These are phyloP conservation scores for Phaeomoniella chlamydospora DNA, from an alignment of 2,329 filamentous ascomycete species.

Conservation along the genomic window DNA sequence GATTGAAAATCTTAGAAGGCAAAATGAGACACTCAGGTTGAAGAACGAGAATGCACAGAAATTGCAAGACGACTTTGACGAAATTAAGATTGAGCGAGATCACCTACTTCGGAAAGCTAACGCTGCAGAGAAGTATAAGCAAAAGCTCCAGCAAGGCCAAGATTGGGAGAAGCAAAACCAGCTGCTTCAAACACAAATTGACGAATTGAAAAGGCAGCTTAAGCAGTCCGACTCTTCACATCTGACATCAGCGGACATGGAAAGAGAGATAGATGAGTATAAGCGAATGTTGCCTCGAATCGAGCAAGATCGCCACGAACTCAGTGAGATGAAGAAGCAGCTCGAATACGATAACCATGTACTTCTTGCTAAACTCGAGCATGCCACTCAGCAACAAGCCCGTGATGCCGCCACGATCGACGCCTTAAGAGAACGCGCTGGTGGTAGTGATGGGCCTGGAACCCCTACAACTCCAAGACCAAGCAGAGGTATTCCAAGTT, in stretches of 20 bases:
- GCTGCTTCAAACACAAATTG: conserved; percentile 28
- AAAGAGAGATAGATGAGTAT: conserved; percentile 18
- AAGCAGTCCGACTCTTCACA: conserved; percentile 26
- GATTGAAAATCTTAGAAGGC: conserved; percentile 27
- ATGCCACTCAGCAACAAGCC: conserved; percentile 11
- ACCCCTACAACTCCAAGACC: background rate
- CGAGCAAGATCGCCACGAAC: conserved; percentile 32
- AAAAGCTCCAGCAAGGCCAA: conserved; percentile 33
- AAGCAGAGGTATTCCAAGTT: background rate
- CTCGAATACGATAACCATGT: conserved; percentile 33
- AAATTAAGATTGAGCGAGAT: conserved; percentile 31
- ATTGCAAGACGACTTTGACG: conserved; percentile 33
- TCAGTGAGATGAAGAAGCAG: conserved; percentile 31
- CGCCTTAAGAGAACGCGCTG: background rate
- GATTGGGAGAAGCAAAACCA: conserved; percentile 34
- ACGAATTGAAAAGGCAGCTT: conserved; percentile 30
- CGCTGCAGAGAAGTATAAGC: conserved; percentile 32
- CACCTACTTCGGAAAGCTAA: conserved; percentile 32
- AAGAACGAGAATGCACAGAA: conserved; percentile 30
- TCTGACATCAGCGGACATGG: conserved; percentile 9
- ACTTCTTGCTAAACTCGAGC: conserved; percentile 26
- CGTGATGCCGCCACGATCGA: background rate
- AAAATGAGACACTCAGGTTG: conserved; percentile 26
- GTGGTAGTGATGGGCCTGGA: background rate
- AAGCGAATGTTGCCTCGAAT: conserved; percentile 29